Evolutionary conservation across 225 moss, liverwort and hornwort species (phyloP).

Genomic region (Pleurozium schreberi): DNA sequence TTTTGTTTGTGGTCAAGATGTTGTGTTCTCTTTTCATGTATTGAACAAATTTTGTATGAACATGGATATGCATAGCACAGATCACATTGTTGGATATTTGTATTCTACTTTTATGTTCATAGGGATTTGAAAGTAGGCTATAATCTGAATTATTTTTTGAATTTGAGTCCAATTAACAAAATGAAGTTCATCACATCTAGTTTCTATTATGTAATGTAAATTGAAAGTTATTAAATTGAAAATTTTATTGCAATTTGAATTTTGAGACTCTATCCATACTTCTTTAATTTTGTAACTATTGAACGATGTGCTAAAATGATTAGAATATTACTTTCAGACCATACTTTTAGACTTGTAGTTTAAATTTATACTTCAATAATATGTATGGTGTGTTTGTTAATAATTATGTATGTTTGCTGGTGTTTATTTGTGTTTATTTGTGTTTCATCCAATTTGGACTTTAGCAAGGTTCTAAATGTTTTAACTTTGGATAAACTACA

Average conservation of each 20-base stretch:
- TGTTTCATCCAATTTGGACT: not conserved
- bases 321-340: no score
- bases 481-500: not conserved
- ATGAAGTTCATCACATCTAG: not conserved
- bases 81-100: not conserved
- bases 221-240: no score
- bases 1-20: not conserved
- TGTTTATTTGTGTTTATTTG: no score
- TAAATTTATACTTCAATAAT: not conserved
- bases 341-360: not conserved
- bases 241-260: no score
- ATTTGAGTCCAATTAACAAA: not conserved
- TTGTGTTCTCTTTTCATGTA: not conserved
- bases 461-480: not conserved
- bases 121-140: not conserved
- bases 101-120: not conserved
- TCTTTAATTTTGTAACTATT: no score
- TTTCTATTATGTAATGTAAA: not conserved
- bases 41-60: not conserved
- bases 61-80: not conserved
- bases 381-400: not conserved
- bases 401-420: not conserved
- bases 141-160: not conserved
- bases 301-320: not conserved
- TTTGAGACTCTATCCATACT: no score